Conservation (phyloP, 108 stramenopile genomes). For the Skeletonema potamos region DNA sequence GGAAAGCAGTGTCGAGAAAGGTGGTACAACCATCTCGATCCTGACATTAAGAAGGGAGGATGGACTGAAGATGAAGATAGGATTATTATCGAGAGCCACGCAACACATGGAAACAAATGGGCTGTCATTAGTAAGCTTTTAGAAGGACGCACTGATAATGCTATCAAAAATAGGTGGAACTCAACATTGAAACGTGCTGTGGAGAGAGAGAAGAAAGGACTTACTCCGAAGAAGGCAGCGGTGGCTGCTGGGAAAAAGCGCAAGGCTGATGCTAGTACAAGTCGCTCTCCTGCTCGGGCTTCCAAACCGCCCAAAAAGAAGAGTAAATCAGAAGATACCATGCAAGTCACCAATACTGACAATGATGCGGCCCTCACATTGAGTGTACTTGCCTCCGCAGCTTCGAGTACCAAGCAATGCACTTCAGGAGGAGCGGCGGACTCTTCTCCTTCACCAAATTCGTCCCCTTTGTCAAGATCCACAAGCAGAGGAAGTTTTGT, state of each 20-base stretch:
- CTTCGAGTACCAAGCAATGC: background rate
- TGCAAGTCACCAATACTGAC: constrained; percentile 35
- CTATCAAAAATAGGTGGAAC: constrained; percentile 99
- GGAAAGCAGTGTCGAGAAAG: constrained; percentile 99
- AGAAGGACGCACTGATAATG: constrained; percentile 95
- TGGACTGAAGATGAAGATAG: constrained; percentile 94
- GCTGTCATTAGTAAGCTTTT: constrained; percentile 96
- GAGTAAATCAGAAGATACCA: constrained; percentile 3
- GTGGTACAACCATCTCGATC: constrained; percentile 98
- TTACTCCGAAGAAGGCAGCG: background rate
- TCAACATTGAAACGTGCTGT: constrained; percentile 74
- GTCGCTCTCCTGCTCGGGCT: background rate
- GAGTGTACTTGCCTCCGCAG: constrained; percentile 34
- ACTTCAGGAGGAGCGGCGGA: background rate
- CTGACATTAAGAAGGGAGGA: constrained; percentile 91
- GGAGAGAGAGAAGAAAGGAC: constrained; percentile 2
- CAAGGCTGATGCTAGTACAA: background rate
- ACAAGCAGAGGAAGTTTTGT: constrained; percentile 15
- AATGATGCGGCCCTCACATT: constrained; percentile 38
- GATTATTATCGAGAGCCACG: constrained; percentile 77
- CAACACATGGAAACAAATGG: constrained; percentile 89
- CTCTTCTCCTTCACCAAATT: constrained; percentile 5
- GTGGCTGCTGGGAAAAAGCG: constrained; percentile 16
- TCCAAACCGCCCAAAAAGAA: background rate
- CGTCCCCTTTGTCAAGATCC: constrained; percentile 2